Percentiles rank a stretch among this genome's conserved stretches.
Evolutionary conservation across 352 stramenopile species (phyloP).

Genomic region (Phytophthora cryptogea): DNA sequence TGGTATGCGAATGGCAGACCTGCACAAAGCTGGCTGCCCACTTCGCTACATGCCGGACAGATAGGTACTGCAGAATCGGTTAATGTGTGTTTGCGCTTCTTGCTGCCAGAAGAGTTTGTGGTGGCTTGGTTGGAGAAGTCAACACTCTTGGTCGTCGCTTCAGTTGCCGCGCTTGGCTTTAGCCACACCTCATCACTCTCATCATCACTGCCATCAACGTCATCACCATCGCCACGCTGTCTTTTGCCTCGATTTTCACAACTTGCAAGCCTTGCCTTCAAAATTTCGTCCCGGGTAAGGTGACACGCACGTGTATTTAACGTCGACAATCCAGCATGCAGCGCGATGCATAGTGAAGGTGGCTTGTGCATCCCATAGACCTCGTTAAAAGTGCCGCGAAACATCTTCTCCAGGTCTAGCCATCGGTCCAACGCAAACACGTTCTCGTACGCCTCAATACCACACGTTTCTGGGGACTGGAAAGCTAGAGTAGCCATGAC

Average conservation of each 20-base stretch:
- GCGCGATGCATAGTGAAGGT: constrained; percentile 62
- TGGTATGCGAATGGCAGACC: constrained; percentile 78
- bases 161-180: constrained; percentile 30
- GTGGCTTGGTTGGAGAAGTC: constrained; percentile 4
- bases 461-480: constrained; percentile 59
- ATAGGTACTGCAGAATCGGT: constrained; percentile 44
- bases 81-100: constrained; percentile 36
- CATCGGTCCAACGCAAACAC: constrained; percentile 71
- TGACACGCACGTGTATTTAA: constrained; percentile 78
- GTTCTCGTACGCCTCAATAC: constrained; percentile 61
- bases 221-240: constrained; percentile 30
- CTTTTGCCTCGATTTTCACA: constrained; percentile 22
- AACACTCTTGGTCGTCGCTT: constrained; percentile 36
- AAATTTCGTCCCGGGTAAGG: constrained; percentile 46
- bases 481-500: constrained; percentile 81
- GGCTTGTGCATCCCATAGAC: constrained; percentile 75
- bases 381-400: constrained; percentile 65
- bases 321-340: constrained; percentile 72
- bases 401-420: constrained; percentile 57
- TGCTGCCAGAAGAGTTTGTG: constrained; percentile 17
- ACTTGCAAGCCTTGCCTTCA: constrained; percentile 41
- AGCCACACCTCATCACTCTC: constrained; percentile 36
- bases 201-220: constrained; percentile 22
- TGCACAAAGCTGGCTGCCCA: constrained; percentile 62
- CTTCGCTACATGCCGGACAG: constrained; percentile 77